phyloP scores from a whole-genome alignment of 208 protist genomes.

The Trichomonas vaginalis region DNA sequence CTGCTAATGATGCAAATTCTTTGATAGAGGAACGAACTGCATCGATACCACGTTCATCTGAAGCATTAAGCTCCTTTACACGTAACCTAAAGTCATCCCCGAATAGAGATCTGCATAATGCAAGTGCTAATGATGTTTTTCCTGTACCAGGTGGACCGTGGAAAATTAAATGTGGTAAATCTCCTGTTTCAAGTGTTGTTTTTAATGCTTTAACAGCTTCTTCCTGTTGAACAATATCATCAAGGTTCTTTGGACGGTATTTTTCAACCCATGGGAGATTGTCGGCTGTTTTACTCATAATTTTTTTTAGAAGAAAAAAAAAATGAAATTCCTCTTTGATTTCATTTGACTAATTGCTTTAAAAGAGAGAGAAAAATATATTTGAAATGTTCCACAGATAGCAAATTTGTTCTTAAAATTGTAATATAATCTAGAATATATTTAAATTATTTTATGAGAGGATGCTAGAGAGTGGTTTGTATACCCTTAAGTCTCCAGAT shows the following conservation, averaged over 20 bases:
- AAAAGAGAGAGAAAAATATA: no score
- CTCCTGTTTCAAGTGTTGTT: neutral
- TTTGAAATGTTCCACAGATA: no score
- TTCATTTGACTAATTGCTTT: no score
- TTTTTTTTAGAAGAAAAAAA: no score
- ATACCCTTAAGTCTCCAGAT: no score
- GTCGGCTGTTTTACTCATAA: neutral
- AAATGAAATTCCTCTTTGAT: no score
- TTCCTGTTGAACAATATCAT: neutral
- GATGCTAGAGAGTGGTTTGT: no score
- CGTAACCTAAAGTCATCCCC: conserved; percentile 53
- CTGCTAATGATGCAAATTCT: conserved; percentile 67
- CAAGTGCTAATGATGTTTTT: conserved; percentile 95
- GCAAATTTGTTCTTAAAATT: no score
- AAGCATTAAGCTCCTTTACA: conserved; percentile 98
- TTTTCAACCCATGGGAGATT: neutral
- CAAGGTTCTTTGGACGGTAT: neutral
- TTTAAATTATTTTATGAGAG: no score
- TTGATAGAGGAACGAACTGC: conserved; percentile 96
- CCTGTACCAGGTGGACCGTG: conserved; percentile 92
- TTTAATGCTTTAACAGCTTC: neutral
- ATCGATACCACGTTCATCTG: conserved; percentile 90
- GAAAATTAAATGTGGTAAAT: conserved; percentile 65
- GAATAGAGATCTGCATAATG: conserved; percentile 70
- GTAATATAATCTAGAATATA: no score